These are phyloP conservation scores for Hippophae rhamnoides DNA, from an alignment of 306 rosid species.

Conservation along the genomic window DNA sequence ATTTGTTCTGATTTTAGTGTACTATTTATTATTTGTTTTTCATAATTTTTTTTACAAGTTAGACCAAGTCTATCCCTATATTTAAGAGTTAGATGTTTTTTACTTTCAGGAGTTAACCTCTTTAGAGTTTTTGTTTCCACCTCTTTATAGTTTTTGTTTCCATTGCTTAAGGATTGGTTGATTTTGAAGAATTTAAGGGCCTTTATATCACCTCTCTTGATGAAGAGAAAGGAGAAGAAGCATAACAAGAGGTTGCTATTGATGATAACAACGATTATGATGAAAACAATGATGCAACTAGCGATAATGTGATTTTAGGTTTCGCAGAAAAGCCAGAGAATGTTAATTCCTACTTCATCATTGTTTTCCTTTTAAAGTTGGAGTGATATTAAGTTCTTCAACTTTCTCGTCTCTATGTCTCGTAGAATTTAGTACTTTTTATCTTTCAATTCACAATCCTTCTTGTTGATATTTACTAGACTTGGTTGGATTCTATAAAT, in stretches of 20 bases:
- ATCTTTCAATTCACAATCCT: neutral
- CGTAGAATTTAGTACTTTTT: neutral
- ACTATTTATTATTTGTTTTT: no score
- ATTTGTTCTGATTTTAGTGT: no score
- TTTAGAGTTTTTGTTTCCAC: neutral
- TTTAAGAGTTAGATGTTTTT: constrained; percentile 2
- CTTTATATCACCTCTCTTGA: constrained; percentile 2
- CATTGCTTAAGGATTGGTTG: neutral
- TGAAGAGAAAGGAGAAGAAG: neutral
- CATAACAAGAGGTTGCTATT: neutral
- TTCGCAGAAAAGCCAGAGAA: constrained; percentile 48
- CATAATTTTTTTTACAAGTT: neutral
- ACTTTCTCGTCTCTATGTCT: neutral
- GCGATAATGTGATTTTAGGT: constrained; percentile 47
- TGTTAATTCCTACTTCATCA: constrained; percentile 41
- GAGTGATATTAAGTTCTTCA: constrained; percentile 25
- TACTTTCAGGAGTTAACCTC: neutral
- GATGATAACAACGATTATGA: neutral
- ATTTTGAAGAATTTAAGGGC: neutral
- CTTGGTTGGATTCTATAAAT: constrained; percentile 82
- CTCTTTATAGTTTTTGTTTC: neutral
- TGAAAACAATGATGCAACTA: constrained; percentile 18
- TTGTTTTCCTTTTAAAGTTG: constrained; percentile 78
- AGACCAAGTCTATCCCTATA: neutral
- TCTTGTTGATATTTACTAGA: no score